Conservation (phyloP, 345 rosid genomes). For the Dipteronia dyeriana region DNA sequence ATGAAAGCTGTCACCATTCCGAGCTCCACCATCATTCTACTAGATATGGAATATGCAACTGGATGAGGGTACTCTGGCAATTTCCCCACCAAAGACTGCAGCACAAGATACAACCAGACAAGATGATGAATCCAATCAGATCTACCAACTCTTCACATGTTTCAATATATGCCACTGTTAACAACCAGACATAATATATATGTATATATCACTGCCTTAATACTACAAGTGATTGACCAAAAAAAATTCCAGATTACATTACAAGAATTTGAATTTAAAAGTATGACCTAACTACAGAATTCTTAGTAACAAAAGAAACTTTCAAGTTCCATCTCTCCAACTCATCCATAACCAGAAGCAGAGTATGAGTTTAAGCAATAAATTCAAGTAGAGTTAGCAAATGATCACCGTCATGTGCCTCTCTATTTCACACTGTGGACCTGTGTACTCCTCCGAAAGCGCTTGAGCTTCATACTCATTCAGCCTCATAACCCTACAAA, state of each 20-base stretch:
- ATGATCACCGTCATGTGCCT: conserved; percentile 65
- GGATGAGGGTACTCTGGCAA: conserved; percentile 78
- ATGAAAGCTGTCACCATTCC: conserved; percentile 88
- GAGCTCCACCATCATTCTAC: conserved; percentile 94
- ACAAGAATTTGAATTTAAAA: not conserved
- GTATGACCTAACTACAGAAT: not conserved
- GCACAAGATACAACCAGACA: conserved; percentile 19
- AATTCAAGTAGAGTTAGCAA: conserved; percentile 27
- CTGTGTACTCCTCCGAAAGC: conserved; percentile 64
- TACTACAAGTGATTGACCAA: not conserved
- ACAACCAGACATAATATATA: not conserved
- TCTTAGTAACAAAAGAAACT: not conserved
- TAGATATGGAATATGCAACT: conserved; percentile 88
- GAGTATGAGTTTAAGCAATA: conserved; percentile 1
- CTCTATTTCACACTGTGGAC: conserved; percentile 74
- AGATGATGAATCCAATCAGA: conserved; percentile 6
- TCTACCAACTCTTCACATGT: not conserved
- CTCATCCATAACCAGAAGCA: not conserved
- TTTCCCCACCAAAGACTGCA: conserved; percentile 82
- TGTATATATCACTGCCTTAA: not conserved
- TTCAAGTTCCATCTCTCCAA: conserved; percentile 3
- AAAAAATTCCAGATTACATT: not conserved
- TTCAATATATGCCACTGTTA: not conserved
- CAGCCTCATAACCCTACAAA: conserved; percentile 75
- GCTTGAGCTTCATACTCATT: conserved; percentile 54